phyloP scores from a whole-genome alignment of 768 basidiomycete genomes.

The Pisolithus orientalis region DNA sequence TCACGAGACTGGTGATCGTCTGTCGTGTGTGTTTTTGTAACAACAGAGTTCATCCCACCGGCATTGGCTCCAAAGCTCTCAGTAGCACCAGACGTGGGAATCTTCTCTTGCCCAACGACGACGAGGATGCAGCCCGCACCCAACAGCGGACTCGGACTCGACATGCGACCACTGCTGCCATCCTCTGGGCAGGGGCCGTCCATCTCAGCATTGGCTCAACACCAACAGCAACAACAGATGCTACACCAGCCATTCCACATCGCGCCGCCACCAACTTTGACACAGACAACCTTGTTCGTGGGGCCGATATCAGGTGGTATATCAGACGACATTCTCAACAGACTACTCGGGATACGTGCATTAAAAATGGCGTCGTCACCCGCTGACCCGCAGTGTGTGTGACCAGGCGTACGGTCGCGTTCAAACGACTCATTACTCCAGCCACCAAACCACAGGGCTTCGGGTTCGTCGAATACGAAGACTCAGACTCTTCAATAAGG shows the following conservation, averaged over 20 bases:
- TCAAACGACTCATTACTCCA: conserved; percentile 90
- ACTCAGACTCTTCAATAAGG: conserved; percentile 84
- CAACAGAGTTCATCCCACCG: too few relatives aligned
- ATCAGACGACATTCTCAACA: conserved; percentile 73
- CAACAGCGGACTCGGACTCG: conserved; percentile 73
- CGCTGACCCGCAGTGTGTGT: too few relatives aligned
- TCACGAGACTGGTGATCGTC: too few relatives aligned
- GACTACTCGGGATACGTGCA: conserved; percentile 62
- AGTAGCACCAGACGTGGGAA: too few relatives aligned
- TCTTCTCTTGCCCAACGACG: background rate
- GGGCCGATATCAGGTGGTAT: conserved; percentile 94
- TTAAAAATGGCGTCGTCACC: background rate
- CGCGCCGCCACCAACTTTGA: conserved; percentile 53
- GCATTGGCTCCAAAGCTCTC: too few relatives aligned
- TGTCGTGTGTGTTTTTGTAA: too few relatives aligned
- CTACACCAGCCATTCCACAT: conserved; percentile 46
- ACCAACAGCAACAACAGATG: conserved; percentile 43
- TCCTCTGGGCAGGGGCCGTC: conserved; percentile 90
- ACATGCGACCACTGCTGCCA: conserved; percentile 81
- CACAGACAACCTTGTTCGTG: conserved; percentile 80
- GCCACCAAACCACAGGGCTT: conserved; percentile 94
- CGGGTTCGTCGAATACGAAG: conserved; percentile 94
- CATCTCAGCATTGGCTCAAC: conserved; percentile 80
- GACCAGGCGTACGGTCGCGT: conserved; percentile 85
- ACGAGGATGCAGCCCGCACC: conserved; percentile 54